These are phyloP conservation scores for Paracamarosporium sp. DNA, from an alignment of 2,329 filamentous ascomycete genomes.

Conservation along the genomic window DNA sequence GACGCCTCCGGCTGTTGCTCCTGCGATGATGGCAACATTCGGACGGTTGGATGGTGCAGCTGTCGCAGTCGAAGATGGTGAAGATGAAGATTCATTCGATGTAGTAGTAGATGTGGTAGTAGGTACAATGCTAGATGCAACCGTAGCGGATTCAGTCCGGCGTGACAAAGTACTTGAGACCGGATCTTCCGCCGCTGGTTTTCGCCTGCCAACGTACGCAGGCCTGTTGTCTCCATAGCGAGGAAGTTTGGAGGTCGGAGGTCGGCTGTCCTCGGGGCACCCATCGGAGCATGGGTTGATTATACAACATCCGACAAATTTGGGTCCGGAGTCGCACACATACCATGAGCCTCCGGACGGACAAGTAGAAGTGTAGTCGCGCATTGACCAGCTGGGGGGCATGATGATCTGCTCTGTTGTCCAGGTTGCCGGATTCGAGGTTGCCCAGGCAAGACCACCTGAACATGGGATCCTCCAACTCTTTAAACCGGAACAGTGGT, in stretches of 20 bases:
- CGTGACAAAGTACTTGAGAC: neutral
- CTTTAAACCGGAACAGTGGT: neutral
- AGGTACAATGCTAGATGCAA: neutral
- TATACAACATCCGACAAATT: slow-evolving; percentile 48
- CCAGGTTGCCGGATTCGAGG: neutral
- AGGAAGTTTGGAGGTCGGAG: neutral
- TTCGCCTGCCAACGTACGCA: neutral
- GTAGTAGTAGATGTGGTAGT: neutral
- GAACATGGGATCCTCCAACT: neutral
- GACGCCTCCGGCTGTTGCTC: slow-evolving; percentile 1
- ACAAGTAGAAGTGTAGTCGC: slow-evolving; percentile 37
- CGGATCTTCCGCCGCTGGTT: neutral
- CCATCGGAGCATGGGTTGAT: slow-evolving; percentile 42
- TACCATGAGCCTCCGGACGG: slow-evolving; percentile 44
- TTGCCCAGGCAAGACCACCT: neutral
- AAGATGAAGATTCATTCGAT: neutral
- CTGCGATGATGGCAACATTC: neutral
- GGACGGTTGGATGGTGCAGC: neutral
- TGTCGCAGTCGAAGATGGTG: neutral
- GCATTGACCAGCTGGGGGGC: slow-evolving; percentile 2
- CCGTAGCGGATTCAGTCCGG: neutral
- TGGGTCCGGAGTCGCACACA: slow-evolving; percentile 37
- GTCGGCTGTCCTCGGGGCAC: slow-evolving; percentile 38
- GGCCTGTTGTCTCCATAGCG: neutral
- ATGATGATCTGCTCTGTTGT: neutral